Percentiles rank a stretch among this genome's conserved stretches.
These are phyloP conservation scores for Flagelloscypha sp. DNA, from an alignment of 768 basidiomycete species.

Conservation along the genomic window DNA sequence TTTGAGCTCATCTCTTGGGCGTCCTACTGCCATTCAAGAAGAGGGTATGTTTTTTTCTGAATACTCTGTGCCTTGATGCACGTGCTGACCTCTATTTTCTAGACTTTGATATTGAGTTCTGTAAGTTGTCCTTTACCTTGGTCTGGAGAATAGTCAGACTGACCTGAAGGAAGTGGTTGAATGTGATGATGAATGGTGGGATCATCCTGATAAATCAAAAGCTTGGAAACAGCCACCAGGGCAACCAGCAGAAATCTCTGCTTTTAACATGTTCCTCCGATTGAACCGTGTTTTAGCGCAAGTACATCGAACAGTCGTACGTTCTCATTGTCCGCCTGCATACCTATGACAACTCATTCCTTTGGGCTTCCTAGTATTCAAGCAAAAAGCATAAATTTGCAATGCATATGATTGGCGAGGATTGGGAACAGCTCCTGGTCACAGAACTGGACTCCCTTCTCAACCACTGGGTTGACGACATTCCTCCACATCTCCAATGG, in stretches of 20 bases:
- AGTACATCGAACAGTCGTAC: conserved; percentile 42
- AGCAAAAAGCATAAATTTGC: conserved; percentile 56
- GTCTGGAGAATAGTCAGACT: background rate
- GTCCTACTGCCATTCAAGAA: conserved; percentile 50
- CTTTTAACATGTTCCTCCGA: conserved; percentile 37
- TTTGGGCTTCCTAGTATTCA: conserved; percentile 45
- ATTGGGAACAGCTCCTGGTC: conserved; percentile 61
- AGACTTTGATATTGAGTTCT: no score
- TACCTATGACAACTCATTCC: background rate
- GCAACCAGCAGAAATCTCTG: conserved; percentile 36
- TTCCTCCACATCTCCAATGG: conserved; percentile 52
- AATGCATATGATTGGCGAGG: conserved; percentile 37
- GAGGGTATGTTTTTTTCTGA: conserved; percentile 15
- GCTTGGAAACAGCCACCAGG: conserved; percentile 48
- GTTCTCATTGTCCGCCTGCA: conserved; percentile 10
- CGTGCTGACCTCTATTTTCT: no score
- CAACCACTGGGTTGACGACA: conserved; percentile 69
- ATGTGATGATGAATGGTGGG: conserved; percentile 66
- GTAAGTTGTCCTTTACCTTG: background rate
- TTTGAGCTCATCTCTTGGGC: conserved; percentile 35
- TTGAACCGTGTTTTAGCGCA: conserved; percentile 44
- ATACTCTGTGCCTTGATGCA: no score
- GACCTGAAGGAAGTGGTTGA: conserved; percentile 28
- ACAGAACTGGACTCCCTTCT: conserved; percentile 67
- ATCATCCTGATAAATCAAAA: conserved; percentile 28